Base-by-base conservation (phyloP, 345 rosid genomes). In the Aquilaria sinensis region DNA sequence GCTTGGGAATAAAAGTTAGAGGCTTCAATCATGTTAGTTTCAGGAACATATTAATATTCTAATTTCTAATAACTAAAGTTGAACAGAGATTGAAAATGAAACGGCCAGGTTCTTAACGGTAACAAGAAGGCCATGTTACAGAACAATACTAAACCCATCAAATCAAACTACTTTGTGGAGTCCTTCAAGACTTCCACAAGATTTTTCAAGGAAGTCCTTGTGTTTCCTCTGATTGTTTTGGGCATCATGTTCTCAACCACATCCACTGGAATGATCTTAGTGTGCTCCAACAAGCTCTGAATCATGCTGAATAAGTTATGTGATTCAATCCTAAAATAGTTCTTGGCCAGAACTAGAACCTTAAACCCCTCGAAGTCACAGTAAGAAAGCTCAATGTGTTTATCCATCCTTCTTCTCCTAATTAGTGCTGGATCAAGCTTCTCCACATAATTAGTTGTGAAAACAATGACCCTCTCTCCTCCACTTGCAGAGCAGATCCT, bases 391-490 rank as follows among this genome's bases (percentile, higher is more conserved):
- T 82, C 82, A 47, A 80, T 83, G 2, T 73, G 76, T 54, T 69
- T 71, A 10, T 83, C 87, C 84, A 80, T 83, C 54, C 87, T 75
- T n/a, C 87, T 82, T 54, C 69, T 80, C 29, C 87, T 37, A 3
- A 77, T 73, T 14, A 83, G 58, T 9, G 84, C 82, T 0, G 76
- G 78, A 66, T 77, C 82, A 62, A 83, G 83, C 33, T 75, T 83
- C 29, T 77, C 87, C 29, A 65, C 68, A 63, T 58, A 63, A 8
- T 77, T 77, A 0, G 84, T 80, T 0, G 84, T 82, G 5, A 83
- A 83, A 15, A 83, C 58, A 10, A 83, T 75, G 13, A 80, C 64
- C 51, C 77, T 77, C 62, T 80, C 87, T 1, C 65, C 82, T 37
- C 74, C 74, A 74, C 83, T 69, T 57, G 83, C 73, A 32, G 84